Percentiles rank a stretch among this genome's conserved stretches.
Evolutionary conservation across 352 stramenopile genomes (phyloP).

Genomic region (Pythium sp.): DNA sequence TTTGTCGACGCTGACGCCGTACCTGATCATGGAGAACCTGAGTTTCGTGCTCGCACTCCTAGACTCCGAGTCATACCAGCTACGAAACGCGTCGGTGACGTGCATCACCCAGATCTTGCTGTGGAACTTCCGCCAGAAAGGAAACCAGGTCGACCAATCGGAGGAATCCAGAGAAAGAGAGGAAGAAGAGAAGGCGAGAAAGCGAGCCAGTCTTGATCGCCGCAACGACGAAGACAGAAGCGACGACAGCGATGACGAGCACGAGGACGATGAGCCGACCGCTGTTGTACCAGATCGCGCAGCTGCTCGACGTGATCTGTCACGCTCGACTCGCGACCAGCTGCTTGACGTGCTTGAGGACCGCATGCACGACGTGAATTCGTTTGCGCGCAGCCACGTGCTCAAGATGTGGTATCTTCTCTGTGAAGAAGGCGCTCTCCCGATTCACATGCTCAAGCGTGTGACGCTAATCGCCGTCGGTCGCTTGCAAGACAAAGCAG

Average conservation of each 20-base stretch:
- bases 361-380: slow-evolving; percentile 90
- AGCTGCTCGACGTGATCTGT: slow-evolving; percentile 37
- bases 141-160: slow-evolving; percentile 19
- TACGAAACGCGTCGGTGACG: slow-evolving; percentile 73
- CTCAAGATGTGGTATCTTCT: slow-evolving; percentile 91
- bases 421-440: slow-evolving; percentile 81
- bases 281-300: not conserved
- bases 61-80: slow-evolving; percentile 74
- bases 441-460: slow-evolving; percentile 81
- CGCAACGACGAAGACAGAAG: slow-evolving; percentile 17
- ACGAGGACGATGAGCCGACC: slow-evolving; percentile 10
- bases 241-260: slow-evolving; percentile 22
- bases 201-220: slow-evolving; percentile 11
- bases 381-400: slow-evolving; percentile 88
- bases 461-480: slow-evolving; percentile 81
- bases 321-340: slow-evolving; percentile 59
- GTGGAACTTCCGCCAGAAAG: slow-evolving; percentile 68
- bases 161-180: slow-evolving; percentile 10
- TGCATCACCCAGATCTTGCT: slow-evolving; percentile 73
- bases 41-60: slow-evolving; percentile 74
- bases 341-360: slow-evolving; percentile 89
- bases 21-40: slow-evolving; percentile 72
- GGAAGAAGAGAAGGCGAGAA: slow-evolving; percentile 8
- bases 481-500: slow-evolving; percentile 92
- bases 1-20: slow-evolving; percentile 58